A percentile compares a stretch with the other conserved stretches of the same genome.
Conservation (phyloP, 208 protist genomes). For the Acanthamoeba castellanii region DNA sequence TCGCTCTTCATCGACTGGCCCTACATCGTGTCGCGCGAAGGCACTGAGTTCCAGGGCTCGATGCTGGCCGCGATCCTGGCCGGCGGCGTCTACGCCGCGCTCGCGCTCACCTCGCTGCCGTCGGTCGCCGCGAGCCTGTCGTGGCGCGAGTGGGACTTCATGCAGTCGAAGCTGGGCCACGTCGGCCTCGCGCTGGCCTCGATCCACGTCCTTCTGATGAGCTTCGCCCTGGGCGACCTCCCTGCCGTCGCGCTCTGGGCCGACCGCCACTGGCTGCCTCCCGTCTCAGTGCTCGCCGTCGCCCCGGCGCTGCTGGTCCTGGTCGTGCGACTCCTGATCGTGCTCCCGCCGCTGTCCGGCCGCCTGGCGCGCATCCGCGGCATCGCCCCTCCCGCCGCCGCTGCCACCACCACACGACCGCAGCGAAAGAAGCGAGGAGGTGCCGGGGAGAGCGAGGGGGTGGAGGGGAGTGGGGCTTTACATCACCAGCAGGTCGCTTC, state of each 20-base stretch:
- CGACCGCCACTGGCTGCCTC: slow-evolving; percentile 14
- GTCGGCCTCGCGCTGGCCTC: slow-evolving; percentile 43
- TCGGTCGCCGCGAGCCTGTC: slow-evolving; percentile 53
- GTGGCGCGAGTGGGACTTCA: slow-evolving; percentile 70
- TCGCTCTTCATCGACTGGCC: slow-evolving; percentile 38
- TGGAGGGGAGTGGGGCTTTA: too few species aligned
- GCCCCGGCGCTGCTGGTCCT: slow-evolving; percentile 20
- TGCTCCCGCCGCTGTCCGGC: not conserved
- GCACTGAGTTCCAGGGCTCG: slow-evolving; percentile 51
- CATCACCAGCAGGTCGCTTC: too few species aligned
- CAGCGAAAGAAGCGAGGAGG: too few species aligned
- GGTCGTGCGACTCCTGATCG: not conserved
- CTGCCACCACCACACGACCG: too few species aligned
- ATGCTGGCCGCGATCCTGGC: slow-evolving; percentile 59
- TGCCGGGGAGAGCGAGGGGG: too few species aligned
- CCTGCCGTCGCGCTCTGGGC: not conserved
- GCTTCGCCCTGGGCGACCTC: slow-evolving; percentile 62
- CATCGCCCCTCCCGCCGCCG: not conserved
- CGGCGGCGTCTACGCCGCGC: not conserved
- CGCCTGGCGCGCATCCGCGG: not conserved
- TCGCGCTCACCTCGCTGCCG: slow-evolving; percentile 50
- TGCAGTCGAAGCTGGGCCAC: slow-evolving; percentile 71
- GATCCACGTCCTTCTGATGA: slow-evolving; percentile 38
- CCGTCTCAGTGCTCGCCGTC: slow-evolving; percentile 42
- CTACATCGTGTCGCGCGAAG: slow-evolving; percentile 51